These are phyloP conservation scores for Naganishia sp. DNA, from an alignment of 1,284 basidiomycete genomes.

Conservation along the genomic window DNA sequence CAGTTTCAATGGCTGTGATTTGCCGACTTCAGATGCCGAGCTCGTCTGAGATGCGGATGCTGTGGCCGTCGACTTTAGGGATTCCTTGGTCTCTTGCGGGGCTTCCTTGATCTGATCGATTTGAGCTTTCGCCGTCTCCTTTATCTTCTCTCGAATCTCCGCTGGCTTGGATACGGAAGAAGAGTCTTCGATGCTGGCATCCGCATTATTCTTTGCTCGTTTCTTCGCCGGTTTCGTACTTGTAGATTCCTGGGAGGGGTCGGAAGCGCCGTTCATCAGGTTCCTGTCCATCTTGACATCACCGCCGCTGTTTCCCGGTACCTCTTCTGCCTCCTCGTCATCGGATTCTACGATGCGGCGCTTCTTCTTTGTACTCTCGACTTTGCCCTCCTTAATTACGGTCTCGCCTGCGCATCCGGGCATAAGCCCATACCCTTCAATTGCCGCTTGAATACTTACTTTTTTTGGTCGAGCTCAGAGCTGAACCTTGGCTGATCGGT, in stretches of 20 bases:
- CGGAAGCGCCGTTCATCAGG: neutral
- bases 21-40: neutral
- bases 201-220: neutral
- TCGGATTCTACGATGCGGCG: constrained; percentile 67
- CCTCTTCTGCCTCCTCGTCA: constrained; percentile 58
- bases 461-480: neutral
- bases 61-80: neutral
- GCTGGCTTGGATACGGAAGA: neutral
- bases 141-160: constrained; percentile 20
- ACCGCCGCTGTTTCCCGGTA: constrained; percentile 13
- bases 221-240: constrained; percentile 10
- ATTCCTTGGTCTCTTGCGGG: neutral
- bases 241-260: neutral
- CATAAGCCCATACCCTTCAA: neutral
- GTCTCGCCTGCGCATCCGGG: neutral
- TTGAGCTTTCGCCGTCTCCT: constrained; percentile 25
- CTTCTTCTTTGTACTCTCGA: constrained; percentile 56
- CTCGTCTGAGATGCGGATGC: neutral
- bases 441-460: neutral
- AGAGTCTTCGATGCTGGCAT: neutral
- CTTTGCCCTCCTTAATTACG: constrained; percentile 13
- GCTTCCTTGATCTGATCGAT: constrained; percentile 30
- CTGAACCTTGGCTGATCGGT: neutral
- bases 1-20: neutral
- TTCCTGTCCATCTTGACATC: constrained; percentile 31